Evolutionary conservation across 192 early-diverging fungal species (phyloP).

Genomic region (Mortierella antarctica): DNA sequence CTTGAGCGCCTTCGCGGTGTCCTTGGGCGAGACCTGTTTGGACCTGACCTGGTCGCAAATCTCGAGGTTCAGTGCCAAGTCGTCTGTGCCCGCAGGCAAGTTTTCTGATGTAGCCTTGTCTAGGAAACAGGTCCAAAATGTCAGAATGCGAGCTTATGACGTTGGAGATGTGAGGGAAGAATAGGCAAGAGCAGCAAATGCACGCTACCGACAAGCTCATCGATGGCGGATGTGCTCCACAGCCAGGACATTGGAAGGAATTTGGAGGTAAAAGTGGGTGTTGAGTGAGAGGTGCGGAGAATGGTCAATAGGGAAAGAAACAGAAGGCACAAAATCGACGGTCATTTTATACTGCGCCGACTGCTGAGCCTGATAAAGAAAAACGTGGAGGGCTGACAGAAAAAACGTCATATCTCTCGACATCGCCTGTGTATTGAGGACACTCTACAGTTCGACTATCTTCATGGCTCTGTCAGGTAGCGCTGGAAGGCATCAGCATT

Average conservation of each 20-base stretch:
- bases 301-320: background rate
- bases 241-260: constrained; percentile 25
- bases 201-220: constrained; percentile 55
- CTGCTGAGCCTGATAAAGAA: no score
- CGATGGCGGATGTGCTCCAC: constrained; percentile 39
- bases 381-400: no score
- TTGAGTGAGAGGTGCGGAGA: background rate
- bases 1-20: constrained; percentile 80
- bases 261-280: background rate
- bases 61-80: constrained; percentile 86
- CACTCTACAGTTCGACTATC: no score
- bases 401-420: no score
- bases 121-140: constrained; percentile 35
- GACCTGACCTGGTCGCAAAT: constrained; percentile 94
- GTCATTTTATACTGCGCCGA: background rate
- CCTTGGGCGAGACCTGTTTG: constrained; percentile 81
- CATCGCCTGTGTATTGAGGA: no score
- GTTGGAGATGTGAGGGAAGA: background rate
- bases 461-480: constrained; percentile 48
- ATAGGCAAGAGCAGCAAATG: background rate
- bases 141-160: background rate
- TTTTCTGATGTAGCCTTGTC: constrained; percentile 92
- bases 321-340: background rate
- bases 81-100: constrained; percentile 85
- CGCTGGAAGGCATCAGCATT: constrained; percentile 82